phyloP scores from a whole-genome alignment of 192 early-diverging fungal species.

The Mortierella claussenii region DNA sequence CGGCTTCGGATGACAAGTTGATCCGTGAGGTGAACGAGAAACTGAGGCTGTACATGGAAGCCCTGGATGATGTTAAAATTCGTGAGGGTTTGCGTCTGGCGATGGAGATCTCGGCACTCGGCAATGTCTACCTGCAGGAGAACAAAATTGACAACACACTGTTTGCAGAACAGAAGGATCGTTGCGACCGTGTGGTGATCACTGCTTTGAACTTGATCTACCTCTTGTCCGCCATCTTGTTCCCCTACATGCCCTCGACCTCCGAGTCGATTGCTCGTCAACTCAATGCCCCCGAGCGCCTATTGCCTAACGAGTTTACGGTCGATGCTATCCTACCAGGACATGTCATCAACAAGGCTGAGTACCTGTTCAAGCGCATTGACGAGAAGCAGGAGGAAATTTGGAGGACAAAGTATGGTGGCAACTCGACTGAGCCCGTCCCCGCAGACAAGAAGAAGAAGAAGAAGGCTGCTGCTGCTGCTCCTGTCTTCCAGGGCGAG shows the following conservation, averaged over 20 bases:
- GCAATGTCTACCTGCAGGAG: slow-evolving; percentile 96
- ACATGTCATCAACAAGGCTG: slow-evolving; percentile 86
- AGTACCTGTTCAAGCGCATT: slow-evolving; percentile 93
- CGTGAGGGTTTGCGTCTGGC: slow-evolving; percentile 81
- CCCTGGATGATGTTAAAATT: slow-evolving; percentile 87
- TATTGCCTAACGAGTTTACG: slow-evolving; percentile 80
- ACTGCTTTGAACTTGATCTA: slow-evolving; percentile 90
- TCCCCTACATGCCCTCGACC: slow-evolving; percentile 94
- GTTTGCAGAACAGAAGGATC: slow-evolving; percentile 77
- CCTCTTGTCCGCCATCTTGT: slow-evolving; percentile 85
- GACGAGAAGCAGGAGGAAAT: slow-evolving; percentile 86
- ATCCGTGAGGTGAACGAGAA: slow-evolving; percentile 86
- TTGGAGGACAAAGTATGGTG: slow-evolving; percentile 84
- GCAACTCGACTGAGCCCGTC: slow-evolving; percentile 55
- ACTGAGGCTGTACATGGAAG: slow-evolving; percentile 78
- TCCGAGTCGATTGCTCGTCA: slow-evolving; percentile 81
- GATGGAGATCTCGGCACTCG: slow-evolving; percentile 95
- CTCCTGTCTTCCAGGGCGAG: slow-evolving; percentile 55
- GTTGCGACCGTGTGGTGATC: slow-evolving; percentile 90
- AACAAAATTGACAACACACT: slow-evolving; percentile 91
- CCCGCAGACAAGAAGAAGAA: slow-evolving; percentile 52
- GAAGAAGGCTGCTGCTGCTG: slow-evolving; percentile 41
- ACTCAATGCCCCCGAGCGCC: slow-evolving; percentile 83
- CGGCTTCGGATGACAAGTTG: slow-evolving; percentile 73
- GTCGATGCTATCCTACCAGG: slow-evolving; percentile 78